Evolutionary conservation across 2,329 filamentous ascomycete species (phyloP), one percentile per base, ranked within the genome.

Genomic region (Stemphylium beticola): DNA sequence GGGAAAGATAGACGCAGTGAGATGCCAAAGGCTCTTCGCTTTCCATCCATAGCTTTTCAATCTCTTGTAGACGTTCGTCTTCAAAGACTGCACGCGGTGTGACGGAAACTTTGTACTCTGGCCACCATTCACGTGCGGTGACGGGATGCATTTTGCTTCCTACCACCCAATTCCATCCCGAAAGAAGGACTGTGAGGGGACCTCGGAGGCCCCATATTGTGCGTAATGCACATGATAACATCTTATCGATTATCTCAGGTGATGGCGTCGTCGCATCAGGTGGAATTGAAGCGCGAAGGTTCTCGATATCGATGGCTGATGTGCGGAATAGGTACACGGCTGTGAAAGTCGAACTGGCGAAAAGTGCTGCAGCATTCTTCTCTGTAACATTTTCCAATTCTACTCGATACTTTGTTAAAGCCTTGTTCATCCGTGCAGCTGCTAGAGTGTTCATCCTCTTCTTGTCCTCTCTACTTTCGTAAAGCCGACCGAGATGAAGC

Each of bases 351-450:
- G 64, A 62, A 55, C 59, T 68, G 2, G 49, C 77, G 32, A 71
- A 79, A 12, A 79, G 65, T 1, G 79, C 77, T 11, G 77, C 76
- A 33, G 75, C 76, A 40, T 79, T 79, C 1, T 74, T 67, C 4
- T 74, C 66, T 2, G 76, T 75, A 15, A 81, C 71, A 12, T 76
- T 67, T 12, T 65, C 58, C 6, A 75, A 50, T 18, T 62, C 64
- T 0, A 56, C 38, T 3, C 72, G 65, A 36, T 75, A 74, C 2
- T 49, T 56, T n/a, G 58, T 45, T 8, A 75, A 43, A 2, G 69
- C 67, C 48, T 69, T 68, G 55, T 75, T 74, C 69, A 75, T 73
- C 9, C 69, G 64, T 2, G 63, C 60, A n/a, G 67, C 68, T 9
- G 72, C 70, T 7, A 72, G 40, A 1, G 62, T 60, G 18, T 64